These are phyloP conservation scores for Botrytis hyacinthi DNA, from an alignment of 2,329 filamentous ascomycete species.

Conservation along the genomic window DNA sequence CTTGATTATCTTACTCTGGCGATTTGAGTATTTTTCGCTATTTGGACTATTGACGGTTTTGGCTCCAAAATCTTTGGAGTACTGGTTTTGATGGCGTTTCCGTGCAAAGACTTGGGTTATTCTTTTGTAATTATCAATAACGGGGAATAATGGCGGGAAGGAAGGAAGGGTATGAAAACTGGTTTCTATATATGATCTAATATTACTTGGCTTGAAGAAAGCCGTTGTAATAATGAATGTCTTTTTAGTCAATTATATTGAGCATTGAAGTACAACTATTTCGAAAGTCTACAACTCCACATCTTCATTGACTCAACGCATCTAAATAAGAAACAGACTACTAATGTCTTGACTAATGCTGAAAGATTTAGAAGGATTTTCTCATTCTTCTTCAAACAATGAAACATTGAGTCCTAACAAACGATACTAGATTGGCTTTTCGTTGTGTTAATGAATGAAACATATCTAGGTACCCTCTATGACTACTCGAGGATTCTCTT, in stretches of 20 bases:
- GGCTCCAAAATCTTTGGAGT: slow-evolving; percentile 11
- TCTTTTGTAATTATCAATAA: slow-evolving; percentile 4
- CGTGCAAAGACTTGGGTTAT: background rate
- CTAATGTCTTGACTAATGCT: background rate
- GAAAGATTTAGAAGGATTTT: background rate
- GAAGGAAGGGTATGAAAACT: background rate
- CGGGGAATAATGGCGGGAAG: slow-evolving; percentile 3
- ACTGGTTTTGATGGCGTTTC: slow-evolving; percentile 12
- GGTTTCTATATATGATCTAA: background rate
- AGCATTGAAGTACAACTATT: background rate
- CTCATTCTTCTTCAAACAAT: background rate
- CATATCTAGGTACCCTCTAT: background rate
- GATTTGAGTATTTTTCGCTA: slow-evolving; percentile 3
- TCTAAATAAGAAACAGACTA: background rate
- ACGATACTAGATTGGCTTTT: background rate
- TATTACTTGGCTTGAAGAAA: background rate
- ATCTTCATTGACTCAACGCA: background rate
- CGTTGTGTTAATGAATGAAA: background rate
- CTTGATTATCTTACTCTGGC: slow-evolving; percentile 19
- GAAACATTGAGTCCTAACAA: background rate
- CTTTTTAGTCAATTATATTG: background rate
- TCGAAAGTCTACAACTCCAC: background rate
- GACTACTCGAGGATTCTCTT: background rate
- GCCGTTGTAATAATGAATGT: background rate
- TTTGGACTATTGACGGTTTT: slow-evolving; percentile 15